Evolutionary conservation across 202 grass and related monocot species (phyloP), one percentile per base, ranked within the genome.

Genomic region (Schoenoplectus triqueter): DNA sequence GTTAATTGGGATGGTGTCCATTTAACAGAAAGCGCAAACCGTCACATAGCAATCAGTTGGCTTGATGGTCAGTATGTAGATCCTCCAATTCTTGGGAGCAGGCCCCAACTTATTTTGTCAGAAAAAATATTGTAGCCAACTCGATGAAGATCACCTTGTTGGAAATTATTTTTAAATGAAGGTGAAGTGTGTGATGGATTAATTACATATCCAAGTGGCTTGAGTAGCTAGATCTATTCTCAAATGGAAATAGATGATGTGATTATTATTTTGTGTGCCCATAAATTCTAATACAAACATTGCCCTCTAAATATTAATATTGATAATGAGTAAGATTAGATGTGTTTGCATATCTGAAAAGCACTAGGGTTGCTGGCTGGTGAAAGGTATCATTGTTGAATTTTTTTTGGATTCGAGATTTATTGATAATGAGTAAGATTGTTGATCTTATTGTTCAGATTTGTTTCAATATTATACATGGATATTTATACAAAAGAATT

Each of bases 1-100:
- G 14, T 69, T 15, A 19, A 83, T 3, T 83, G 80, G 80, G 80
- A 83, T 3, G 80, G 80, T 6, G 64, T 83, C 5, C 80, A 83
- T 67, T 62, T 83, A 67, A 69, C 80, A 0, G 80, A 83, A 20
- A 83, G 80, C 15, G 80, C 64, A 9, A 51, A 83, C 62, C 80
- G 8, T 56, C 21, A 83, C 64, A 83, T 83, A 4, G 63, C 80
- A 2, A 2, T 3, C 2, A 20, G 63, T 50, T 83, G 80, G 80
- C 20, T 69, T 50, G 39, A 69, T 0, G 80, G 80, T 51, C 64
- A 9, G 2, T 82, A 51, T 82, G 42, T 64, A 47, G 7, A 82
- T 39, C 63, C 80, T 15, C 80, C 80, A 69, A 82, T 66, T 66
- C 7, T 39, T 7, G 64, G 64, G 0, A 7, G 8, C 64, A 39